Evolutionary conservation across 345 rosid genomes (phyloP), one percentile per base, ranked within the genome.

Genomic region (Trapa bicornis): DNA sequence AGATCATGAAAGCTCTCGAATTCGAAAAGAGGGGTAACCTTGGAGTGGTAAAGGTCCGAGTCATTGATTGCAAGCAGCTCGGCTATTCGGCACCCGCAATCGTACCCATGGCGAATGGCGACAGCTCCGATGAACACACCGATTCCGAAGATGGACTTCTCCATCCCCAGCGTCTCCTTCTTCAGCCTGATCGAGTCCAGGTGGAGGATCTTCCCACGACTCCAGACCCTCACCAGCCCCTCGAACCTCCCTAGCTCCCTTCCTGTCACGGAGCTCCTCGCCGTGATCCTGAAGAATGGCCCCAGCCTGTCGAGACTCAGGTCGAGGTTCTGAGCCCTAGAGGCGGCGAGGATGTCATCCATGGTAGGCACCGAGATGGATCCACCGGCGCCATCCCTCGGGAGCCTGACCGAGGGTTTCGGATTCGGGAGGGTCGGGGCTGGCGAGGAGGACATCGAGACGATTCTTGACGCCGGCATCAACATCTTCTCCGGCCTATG

Each of bases 61-160:
- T 93, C 98, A 65, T 86, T 86, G 79, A 93, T 88, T 68, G 98
- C 98, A 38, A 93, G 94, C 82, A 93, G 82, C 79, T 93, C 84
- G 47, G 97, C 94, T 54, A 68, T 81, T 45, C 74, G 71, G 72
- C 98, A 93, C 17, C 92, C 89, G 75, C 82, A 82, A 61, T 88
- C 96, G 48, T 80, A 88, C 3, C 96, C 97, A 65, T 88, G 71
- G 47, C 97, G 77, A 70, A 93, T 77, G 14, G 97, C 98, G 53
- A 93, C 89, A 74, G 98, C 96, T 80, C 97, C 97, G 37, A 93
- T 79, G 68, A 88, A 84, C 78, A 90, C 78, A 69, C 96, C 97
- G 72, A 86, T 85, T 53, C 98, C 98, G 73, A 90, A 84, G 52
- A 88, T 83, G 14, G 97, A 93, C 47, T 69, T 84, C 67, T 90